Evolutionary conservation across 2,329 filamentous ascomycete species (phyloP).

Genomic region (Ophiostoma ulmi): DNA sequence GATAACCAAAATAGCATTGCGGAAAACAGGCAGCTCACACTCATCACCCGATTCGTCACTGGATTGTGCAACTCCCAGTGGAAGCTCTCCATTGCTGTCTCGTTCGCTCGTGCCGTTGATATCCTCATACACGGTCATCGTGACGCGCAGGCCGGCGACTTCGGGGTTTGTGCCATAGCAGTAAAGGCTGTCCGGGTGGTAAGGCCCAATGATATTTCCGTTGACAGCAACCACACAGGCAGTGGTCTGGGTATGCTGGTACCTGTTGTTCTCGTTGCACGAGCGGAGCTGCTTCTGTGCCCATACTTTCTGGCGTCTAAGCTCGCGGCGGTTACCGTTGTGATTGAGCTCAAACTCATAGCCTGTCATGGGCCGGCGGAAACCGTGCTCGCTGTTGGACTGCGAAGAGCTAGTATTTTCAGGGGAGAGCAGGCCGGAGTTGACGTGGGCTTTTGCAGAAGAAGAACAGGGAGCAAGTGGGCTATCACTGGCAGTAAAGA

Average conservation of each 20-base stretch:
- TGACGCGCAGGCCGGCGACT: conserved; percentile 26
- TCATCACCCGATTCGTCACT: not conserved
- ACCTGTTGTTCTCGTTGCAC: conserved; percentile 28
- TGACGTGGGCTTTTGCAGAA: not conserved
- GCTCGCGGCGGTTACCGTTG: conserved; percentile 24
- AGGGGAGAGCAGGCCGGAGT: not conserved
- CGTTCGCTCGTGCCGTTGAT: not conserved
- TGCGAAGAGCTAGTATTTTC: not conserved
- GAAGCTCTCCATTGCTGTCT: not conserved
- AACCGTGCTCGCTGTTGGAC: not conserved
- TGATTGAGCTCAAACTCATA: conserved; percentile 29
- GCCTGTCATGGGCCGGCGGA: conserved; percentile 21
- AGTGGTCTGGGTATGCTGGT: conserved; percentile 28
- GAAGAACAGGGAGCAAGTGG: not conserved
- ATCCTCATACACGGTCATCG: conserved; percentile 26
- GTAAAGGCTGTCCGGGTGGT: conserved; percentile 25
- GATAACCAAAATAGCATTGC: conserved; percentile 21
- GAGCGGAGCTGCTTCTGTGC: conserved; percentile 25
- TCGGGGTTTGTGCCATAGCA: conserved; percentile 27
- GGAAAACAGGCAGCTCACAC: conserved; percentile 10
- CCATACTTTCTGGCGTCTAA: conserved; percentile 26
- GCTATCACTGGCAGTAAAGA: not conserved
- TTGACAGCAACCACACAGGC: conserved; percentile 27
- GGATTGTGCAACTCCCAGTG: not conserved
- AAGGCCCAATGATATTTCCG: conserved; percentile 24